Base-by-base conservation (phyloP, 2,329 filamentous ascomycete genomes). In the Phaeosphaeriaceae sp. region DNA sequence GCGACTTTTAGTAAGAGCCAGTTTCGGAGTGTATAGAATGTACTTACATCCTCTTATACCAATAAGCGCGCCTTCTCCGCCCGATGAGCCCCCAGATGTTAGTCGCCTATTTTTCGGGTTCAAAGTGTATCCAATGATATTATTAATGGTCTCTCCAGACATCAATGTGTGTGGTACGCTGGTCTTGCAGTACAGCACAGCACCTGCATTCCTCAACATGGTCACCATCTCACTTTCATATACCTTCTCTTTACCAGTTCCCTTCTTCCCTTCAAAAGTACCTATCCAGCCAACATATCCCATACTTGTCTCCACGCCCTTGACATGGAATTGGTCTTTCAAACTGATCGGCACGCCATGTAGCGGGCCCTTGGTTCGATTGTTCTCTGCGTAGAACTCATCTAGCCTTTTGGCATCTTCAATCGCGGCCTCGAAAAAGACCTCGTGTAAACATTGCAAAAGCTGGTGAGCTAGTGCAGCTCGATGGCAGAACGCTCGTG, bases 201-300 rank as follows among this genome's bases (percentile, higher is more conserved):
- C 83, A 1, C 83, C 83, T 0, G 81, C 70, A 4, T 69, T 71
- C 7, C 81, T 74, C 12, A 87, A 70, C 57, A 83, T 80, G 18
- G 68, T 72, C 2, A 85, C 83, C 62, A 87, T 79, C 54, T 86
- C 79, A 39, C 81, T 85, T 60, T 88, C 84, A 39, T 79, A 81
- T 1, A 76, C 73, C 60, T 70, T 77, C 64, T 78, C 83, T 68
- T 75, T 82, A 18, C 73, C 81, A 45, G 73, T 81, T 1, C 73
- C 76, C 21, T 76, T 79, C 41, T 77, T 74, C 23, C 84, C 84
- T 68, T 87, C 74, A 58, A 85, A 87, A 0, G 82, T 87, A 5
- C 78, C 81, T 9, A 87, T 82, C 84, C 84, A 87, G 12, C 84
- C 83, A 8, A 86, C 76, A 54, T 87, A 87, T 6, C 84, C 85